phyloP scores from a whole-genome alignment of 345 rosid species.

The Arabis alpina region DNA sequence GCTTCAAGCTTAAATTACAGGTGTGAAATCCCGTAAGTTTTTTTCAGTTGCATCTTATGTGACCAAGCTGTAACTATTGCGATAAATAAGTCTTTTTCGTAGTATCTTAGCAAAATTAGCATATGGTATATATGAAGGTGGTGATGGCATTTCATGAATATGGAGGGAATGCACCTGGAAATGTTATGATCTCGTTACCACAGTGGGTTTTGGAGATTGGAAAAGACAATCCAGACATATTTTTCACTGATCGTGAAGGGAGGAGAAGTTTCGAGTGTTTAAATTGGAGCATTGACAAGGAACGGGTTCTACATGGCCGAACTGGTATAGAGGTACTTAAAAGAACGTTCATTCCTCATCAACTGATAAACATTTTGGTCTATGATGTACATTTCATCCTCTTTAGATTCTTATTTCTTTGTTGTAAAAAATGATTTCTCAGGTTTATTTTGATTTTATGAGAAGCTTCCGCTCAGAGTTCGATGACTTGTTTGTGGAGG shows the following conservation, averaged over 20 bases:
- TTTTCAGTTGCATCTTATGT: not conserved
- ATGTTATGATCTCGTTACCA: constrained; percentile 69
- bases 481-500: constrained; percentile 76
- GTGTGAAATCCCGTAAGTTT: constrained; percentile 36
- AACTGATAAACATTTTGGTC: not conserved
- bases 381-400: not conserved
- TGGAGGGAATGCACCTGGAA: constrained; percentile 65
- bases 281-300: constrained; percentile 91
- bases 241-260: constrained; percentile 91
- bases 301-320: constrained; percentile 85
- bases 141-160: constrained; percentile 94
- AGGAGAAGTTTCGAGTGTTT: constrained; percentile 80
- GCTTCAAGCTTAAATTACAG: constrained; percentile 88
- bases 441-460: constrained; percentile 98
- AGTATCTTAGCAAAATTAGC: constrained; percentile 27
- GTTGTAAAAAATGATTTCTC: constrained; percentile 30
- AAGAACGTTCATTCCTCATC: not conserved
- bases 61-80: constrained; percentile 10
- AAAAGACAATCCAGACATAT: constrained; percentile 84
- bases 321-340: constrained; percentile 83
- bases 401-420: constrained; percentile 8
- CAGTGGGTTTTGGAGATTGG: constrained; percentile 93
- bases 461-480: constrained; percentile 94
- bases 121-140: constrained; percentile 59
- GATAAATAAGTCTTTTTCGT: not conserved